Conservation (phyloP, 164 flowering plant species). For the Macadamia integrifolia region DNA sequence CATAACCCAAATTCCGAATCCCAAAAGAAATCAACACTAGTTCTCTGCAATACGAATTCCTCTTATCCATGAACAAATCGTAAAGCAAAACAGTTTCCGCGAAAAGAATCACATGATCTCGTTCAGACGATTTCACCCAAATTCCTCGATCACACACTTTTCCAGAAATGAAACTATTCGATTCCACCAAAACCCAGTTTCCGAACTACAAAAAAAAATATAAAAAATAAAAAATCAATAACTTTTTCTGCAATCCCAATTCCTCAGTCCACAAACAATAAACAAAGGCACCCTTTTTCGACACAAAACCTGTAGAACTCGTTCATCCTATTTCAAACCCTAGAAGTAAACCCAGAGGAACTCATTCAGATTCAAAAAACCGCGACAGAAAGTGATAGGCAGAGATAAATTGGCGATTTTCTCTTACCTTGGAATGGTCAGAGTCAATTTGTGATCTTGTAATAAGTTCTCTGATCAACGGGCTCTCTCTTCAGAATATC, state of each 20-base stretch:
- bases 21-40: too few relatives aligned
- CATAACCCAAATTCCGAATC: not conserved
- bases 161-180: not conserved
- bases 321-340: not conserved
- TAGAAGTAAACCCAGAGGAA: not conserved
- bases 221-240: too few relatives aligned
- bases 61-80: not conserved
- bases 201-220: not conserved
- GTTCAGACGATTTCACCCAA: not conserved
- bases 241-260: not conserved
- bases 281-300: not conserved
- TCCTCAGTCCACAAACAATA: not conserved
- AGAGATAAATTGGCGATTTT: not conserved
- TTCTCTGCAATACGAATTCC: not conserved
- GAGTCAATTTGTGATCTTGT: not conserved
- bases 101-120: not conserved
- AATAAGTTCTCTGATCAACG: too few relatives aligned
- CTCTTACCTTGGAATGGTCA: not conserved
- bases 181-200: not conserved
- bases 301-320: not conserved
- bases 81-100: not conserved
- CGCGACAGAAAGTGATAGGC: not conserved
- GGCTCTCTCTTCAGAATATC: too few relatives aligned
- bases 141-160: not conserved
- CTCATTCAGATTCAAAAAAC: not conserved